Percentiles rank a stretch among this genome's conserved stretches.
phyloP scores from a whole-genome alignment of 176 grass and related monocot genomes.

The Sorghum bicolor region Sorghum_bicolor_NCBIv3 NC_012879.2:56580501-56581000 shows the following conservation, averaged over 20 bases:
- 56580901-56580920: constrained; percentile 70
- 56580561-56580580: neutral
- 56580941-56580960: constrained; percentile 47
- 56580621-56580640: neutral
- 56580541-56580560: neutral
- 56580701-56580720: constrained; percentile 67
- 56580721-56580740: constrained; percentile 51
- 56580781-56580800: constrained; percentile 73
- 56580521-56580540: neutral
- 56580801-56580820: constrained; percentile 42
- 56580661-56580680: neutral
- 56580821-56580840: constrained; percentile 16
- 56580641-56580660: neutral
- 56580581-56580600: neutral
- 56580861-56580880: constrained; percentile 84
- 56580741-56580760: constrained; percentile 80
- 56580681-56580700: neutral
- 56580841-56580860: constrained; percentile 65
- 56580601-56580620: neutral
- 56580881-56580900: constrained; percentile 84
- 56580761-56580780: constrained; percentile 72
- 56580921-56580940: constrained; percentile 72
- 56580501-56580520: neutral
- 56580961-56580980: neutral
- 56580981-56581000: neutral